Evolutionary conservation across 306 rosid genomes (phyloP).

Genomic region (Ormosia emarginata): DNA sequence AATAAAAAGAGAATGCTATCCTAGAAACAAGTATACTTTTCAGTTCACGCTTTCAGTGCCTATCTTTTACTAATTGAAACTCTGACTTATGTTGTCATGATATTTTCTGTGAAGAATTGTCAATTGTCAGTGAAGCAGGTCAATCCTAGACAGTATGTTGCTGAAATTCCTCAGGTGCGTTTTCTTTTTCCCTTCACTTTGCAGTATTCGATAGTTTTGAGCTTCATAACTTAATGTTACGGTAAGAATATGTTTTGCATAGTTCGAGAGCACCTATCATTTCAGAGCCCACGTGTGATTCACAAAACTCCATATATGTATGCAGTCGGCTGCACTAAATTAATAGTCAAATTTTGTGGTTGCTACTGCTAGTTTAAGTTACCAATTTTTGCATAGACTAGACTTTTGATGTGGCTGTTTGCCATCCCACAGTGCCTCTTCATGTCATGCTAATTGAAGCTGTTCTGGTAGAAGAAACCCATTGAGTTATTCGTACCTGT

Average conservation of each 20-base stretch:
- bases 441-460: not conserved
- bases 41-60: not conserved
- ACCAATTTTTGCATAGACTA: no score
- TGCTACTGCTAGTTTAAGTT: no score
- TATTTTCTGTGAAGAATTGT: slow-evolving; percentile 46
- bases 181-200: not conserved
- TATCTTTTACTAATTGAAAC: not conserved
- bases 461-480: not conserved
- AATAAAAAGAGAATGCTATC: no score
- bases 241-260: not conserved
- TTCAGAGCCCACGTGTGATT: not conserved
- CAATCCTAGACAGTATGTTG: slow-evolving; percentile 89
- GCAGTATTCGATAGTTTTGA: not conserved
- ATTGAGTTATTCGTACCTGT: not conserved
- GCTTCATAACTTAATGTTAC: not conserved
- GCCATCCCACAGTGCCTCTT: not conserved
- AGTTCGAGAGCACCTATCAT: not conserved
- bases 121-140: slow-evolving; percentile 87
- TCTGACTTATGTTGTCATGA: not conserved
- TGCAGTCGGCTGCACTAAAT: no score
- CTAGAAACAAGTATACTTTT: no score
- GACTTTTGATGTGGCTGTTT: not conserved
- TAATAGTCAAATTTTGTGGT: no score
- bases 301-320: not conserved
- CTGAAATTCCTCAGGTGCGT: slow-evolving; percentile 76